Percentiles rank a stretch among this genome's conserved stretches.
phyloP scores from a whole-genome alignment of 2,329 filamentous ascomycete species.

The Ascosphaera acerosa region DNA sequence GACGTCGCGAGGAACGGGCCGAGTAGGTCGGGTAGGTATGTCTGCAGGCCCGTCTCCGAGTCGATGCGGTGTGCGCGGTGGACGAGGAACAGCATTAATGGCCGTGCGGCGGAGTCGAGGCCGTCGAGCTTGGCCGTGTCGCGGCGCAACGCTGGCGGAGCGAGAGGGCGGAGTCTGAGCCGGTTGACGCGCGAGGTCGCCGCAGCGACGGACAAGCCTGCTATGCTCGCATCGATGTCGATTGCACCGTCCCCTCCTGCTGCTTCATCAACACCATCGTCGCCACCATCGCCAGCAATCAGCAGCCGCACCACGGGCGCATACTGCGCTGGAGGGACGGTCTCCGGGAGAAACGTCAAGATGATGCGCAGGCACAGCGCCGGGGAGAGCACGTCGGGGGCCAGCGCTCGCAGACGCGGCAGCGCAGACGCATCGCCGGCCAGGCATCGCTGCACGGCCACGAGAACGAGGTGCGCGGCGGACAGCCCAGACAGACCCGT shows the following conservation, averaged over 20 bases:
- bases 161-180: slow-evolving; percentile 26
- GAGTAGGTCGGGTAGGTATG: slow-evolving; percentile 28
- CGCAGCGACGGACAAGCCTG: slow-evolving; percentile 22
- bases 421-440: slow-evolving; percentile 28
- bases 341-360: slow-evolving; percentile 36
- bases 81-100: slow-evolving; percentile 30
- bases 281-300: slow-evolving; percentile 10
- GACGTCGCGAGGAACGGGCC: slow-evolving; percentile 31
- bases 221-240: slow-evolving; percentile 23
- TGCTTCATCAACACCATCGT: slow-evolving; percentile 5
- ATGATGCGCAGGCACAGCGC: slow-evolving; percentile 32
- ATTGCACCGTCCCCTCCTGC: slow-evolving; percentile 8
- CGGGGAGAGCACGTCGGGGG: slow-evolving; percentile 21
- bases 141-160: no score
- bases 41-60: slow-evolving; percentile 30
- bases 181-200: slow-evolving; percentile 28
- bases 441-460: slow-evolving; percentile 30
- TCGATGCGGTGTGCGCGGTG: slow-evolving; percentile 36
- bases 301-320: slow-evolving; percentile 23
- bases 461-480: slow-evolving; percentile 29
- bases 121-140: slow-evolving; percentile 18
- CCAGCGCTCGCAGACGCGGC: slow-evolving; percentile 24
- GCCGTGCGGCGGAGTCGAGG: slow-evolving; percentile 18
- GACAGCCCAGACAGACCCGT: slow-evolving; percentile 20
- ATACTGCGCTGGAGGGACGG: slow-evolving; percentile 26